Conservation (phyloP, 345 rosid genomes). For the Erodium maritimum region DNA sequence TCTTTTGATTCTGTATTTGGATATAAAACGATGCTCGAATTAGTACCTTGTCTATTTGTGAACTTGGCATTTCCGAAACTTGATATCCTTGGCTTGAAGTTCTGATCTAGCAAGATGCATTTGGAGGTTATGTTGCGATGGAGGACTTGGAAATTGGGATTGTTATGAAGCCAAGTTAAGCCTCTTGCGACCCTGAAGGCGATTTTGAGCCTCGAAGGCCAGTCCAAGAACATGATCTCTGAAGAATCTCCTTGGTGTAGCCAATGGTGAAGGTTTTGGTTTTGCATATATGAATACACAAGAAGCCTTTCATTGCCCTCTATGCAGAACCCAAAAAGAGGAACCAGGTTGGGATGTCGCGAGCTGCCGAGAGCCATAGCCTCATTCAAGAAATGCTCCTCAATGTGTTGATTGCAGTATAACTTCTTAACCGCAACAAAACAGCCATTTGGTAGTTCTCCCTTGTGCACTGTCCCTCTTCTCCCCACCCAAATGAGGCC, state of each 20-base stretch:
- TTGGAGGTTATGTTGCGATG: slow-evolving; percentile 24
- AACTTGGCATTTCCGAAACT: slow-evolving; percentile 21
- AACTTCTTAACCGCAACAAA: slow-evolving; percentile 16
- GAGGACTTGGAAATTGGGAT: slow-evolving; percentile 9
- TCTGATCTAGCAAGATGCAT: slow-evolving; percentile 13
- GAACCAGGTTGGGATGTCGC: slow-evolving; percentile 17
- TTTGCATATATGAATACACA: slow-evolving; percentile 17
- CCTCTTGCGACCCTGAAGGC: slow-evolving; percentile 19
- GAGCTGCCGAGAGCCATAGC: slow-evolving; percentile 8
- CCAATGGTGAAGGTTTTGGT: slow-evolving; percentile 14
- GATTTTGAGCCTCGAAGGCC: slow-evolving; percentile 18
- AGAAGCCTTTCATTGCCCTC: slow-evolving; percentile 13
- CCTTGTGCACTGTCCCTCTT: slow-evolving; percentile 17
- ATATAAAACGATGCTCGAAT: slow-evolving; percentile 10
- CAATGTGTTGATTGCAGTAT: slow-evolving; percentile 3
- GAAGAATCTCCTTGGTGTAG: slow-evolving; percentile 7
- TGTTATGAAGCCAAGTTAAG: slow-evolving; percentile 29
- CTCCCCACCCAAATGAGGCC: slow-evolving; percentile 12
- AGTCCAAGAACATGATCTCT: slow-evolving; percentile 9
- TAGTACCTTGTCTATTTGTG: slow-evolving; percentile 9
- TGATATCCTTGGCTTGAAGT: slow-evolving; percentile 19
- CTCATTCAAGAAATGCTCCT: slow-evolving; percentile 18
- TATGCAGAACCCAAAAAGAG: slow-evolving; percentile 19
- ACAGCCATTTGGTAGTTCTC: slow-evolving; percentile 5
- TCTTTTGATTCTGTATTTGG: slow-evolving; percentile 17